Base-by-base conservation (phyloP, 495 filamentous ascomycete species). In the Annulohypoxylon moriforme region DNA sequence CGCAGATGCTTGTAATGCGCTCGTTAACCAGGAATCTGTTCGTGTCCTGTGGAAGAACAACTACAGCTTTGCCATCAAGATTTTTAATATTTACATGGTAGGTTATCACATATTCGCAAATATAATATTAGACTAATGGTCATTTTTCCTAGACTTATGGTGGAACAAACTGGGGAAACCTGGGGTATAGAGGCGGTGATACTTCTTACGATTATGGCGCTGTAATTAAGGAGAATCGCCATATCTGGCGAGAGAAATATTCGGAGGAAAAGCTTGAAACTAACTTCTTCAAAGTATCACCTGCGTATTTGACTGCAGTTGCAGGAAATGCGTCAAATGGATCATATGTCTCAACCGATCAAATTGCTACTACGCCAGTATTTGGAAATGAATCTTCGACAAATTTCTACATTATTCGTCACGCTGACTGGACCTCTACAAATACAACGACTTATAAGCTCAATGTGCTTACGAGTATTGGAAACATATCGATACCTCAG, bases 131-230 rank as follows among this genome's bases (percentile, higher is more conserved):
- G 75, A 79, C 52, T 77, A 78, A 58, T 55, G 79, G 5, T 27
- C 3, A n/a, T 13, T 78, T 20, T n/a, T n/a, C n/a, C n/a, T 11
- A 60, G 88, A 88, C 81, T 1, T 90, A 84, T 52, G 91, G 92
- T 25, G 91, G 90, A 25, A 92, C 91, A 3, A 94, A 94, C 79
- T 94, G 92, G 93, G 92, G 92, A 13, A 94, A 94, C 72, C 76
- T 94, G 31, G 91, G 92, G 0, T 85, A 91, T 70, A 85, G 90
- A 11, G 88, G 87, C 9, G 88, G 89, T 13, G 93, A 93, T 73
- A 92, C 89, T 3, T 90, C 86, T 3, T 93, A 94, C 69, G 89
- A 93, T 67, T 93, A 92, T 74, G 89, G 86, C 31, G 86, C 90
- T 29, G 76, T 75, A 1, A 91, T 94, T 34, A 83, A 84, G 4